These are phyloP conservation scores for Jamesozyma piceae DNA, from an alignment of 805 yeast species.

Conservation along the genomic window DNA sequence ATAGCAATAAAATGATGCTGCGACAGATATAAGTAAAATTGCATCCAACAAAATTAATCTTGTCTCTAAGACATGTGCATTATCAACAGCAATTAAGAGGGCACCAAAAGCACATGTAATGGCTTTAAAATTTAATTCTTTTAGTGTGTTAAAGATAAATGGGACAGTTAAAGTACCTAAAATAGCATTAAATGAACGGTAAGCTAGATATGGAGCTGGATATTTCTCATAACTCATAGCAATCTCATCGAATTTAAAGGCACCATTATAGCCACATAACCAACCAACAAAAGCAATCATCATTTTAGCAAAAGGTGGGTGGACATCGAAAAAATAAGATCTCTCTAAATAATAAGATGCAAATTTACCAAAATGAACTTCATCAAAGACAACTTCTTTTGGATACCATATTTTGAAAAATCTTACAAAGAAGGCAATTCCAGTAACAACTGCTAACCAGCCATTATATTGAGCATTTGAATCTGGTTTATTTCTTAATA, in stretches of 20 bases:
- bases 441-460: constrained; percentile 53
- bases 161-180: constrained; percentile 80
- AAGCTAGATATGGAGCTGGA: constrained; percentile 79
- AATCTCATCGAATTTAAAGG: constrained; percentile 81
- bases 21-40: constrained; percentile 74
- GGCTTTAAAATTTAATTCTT: constrained; percentile 72
- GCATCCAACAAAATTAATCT: constrained; percentile 89
- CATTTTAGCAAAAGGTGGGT: constrained; percentile 95
- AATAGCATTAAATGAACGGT: constrained; percentile 70
- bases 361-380: constrained; percentile 80
- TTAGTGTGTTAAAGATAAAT: constrained; percentile 71
- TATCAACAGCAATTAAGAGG: constrained; percentile 69
- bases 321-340: constrained; percentile 90
- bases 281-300: constrained; percentile 86
- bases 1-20: constrained; percentile 67
- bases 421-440: constrained; percentile 56
- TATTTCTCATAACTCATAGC: constrained; percentile 73
- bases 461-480: constrained; percentile 30
- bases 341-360: constrained; percentile 80
- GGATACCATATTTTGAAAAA: constrained; percentile 57
- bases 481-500: constrained; percentile 12
- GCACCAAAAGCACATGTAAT: constrained; percentile 73
- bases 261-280: constrained; percentile 83
- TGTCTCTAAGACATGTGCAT: constrained; percentile 84
- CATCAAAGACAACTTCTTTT: constrained; percentile 73